Percentiles rank a stretch among this genome's conserved stretches.
These are phyloP conservation scores for Trichoderma harzianum DNA, from an alignment of 2,329 filamentous ascomycete genomes.

Conservation along the genomic window DNA sequence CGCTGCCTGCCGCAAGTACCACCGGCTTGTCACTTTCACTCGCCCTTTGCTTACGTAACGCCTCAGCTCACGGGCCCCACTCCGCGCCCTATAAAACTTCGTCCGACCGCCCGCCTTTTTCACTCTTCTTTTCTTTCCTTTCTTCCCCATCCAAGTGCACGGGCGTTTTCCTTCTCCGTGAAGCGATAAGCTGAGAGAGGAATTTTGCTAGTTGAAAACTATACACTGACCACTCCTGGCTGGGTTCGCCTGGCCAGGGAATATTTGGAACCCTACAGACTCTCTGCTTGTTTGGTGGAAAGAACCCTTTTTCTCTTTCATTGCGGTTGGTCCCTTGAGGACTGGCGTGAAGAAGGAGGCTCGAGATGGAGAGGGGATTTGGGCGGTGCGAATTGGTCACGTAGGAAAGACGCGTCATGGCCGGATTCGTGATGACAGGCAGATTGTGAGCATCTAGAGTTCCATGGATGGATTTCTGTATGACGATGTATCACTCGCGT, in stretches of 20 bases:
- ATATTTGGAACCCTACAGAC: conserved; percentile 59
- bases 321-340: conserved; percentile 35
- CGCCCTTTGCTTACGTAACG: background rate
- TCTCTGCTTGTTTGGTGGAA: conserved; percentile 25
- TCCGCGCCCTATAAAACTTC: conserved; percentile 31
- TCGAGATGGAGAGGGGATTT: background rate
- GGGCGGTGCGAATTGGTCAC: background rate
- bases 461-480: background rate
- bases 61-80: background rate
- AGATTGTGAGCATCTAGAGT: background rate
- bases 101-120: conserved; percentile 26
- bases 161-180: conserved; percentile 60
- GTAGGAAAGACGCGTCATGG: background rate
- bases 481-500: background rate
- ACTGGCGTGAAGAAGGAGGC: conserved; percentile 40
- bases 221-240: conserved; percentile 67
- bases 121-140: conserved; percentile 39
- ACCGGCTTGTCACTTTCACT: background rate
- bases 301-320: conserved; percentile 38
- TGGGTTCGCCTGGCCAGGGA: conserved; percentile 64
- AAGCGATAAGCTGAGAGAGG: conserved; percentile 72
- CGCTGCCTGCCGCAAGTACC: background rate
- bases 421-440: background rate
- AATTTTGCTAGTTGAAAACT: conserved; percentile 90
- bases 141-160: conserved; percentile 57